Conservation (phyloP, 2,329 filamentous ascomycete species). For the Fusarium sp. region DNA sequence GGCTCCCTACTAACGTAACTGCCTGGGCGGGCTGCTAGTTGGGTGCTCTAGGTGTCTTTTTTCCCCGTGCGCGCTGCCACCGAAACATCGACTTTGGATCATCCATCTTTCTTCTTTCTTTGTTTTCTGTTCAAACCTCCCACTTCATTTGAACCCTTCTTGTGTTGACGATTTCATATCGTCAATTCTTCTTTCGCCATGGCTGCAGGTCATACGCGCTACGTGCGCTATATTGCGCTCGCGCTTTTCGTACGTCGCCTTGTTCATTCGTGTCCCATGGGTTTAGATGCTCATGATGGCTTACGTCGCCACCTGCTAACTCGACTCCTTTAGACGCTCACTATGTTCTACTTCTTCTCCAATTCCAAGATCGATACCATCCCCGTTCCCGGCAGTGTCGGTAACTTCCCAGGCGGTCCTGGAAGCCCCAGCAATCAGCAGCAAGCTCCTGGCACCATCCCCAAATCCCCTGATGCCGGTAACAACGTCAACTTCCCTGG, state of each 20-base stretch:
- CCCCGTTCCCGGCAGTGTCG: slow-evolving; percentile 30
- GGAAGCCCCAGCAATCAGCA: slow-evolving; percentile 29
- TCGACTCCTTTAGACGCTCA: slow-evolving; percentile 23
- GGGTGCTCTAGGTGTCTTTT: slow-evolving; percentile 25
- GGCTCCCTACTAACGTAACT: neutral
- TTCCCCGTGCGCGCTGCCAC: slow-evolving; percentile 17
- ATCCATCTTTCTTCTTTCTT: slow-evolving; percentile 34
- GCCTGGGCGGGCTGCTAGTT: neutral
- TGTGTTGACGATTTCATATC: slow-evolving; percentile 18
- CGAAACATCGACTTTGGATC: slow-evolving; percentile 28
- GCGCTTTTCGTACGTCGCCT: slow-evolving; percentile 77
- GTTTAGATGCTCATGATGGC: neutral
- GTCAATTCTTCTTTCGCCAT: slow-evolving; percentile 51
- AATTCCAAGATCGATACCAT: slow-evolving; percentile 60
- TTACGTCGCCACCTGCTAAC: slow-evolving; percentile 24
- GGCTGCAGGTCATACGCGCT: slow-evolving; percentile 77
- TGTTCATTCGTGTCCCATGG: neutral
- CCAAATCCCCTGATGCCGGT: slow-evolving; percentile 30
- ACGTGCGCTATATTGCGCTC: slow-evolving; percentile 80
- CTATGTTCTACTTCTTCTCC: slow-evolving; percentile 83
- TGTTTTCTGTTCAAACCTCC: slow-evolving; percentile 13
- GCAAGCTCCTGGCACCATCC: slow-evolving; percentile 34
- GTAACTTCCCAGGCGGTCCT: slow-evolving; percentile 39
- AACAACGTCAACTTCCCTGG: slow-evolving; percentile 40
- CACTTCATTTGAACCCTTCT: slow-evolving; percentile 13